A percentile compares a stretch with the other conserved stretches of the same genome.
phyloP scores from a whole-genome alignment of 2,329 filamentous ascomycete species.

The Pseudogymnoascus sp. region DNA sequence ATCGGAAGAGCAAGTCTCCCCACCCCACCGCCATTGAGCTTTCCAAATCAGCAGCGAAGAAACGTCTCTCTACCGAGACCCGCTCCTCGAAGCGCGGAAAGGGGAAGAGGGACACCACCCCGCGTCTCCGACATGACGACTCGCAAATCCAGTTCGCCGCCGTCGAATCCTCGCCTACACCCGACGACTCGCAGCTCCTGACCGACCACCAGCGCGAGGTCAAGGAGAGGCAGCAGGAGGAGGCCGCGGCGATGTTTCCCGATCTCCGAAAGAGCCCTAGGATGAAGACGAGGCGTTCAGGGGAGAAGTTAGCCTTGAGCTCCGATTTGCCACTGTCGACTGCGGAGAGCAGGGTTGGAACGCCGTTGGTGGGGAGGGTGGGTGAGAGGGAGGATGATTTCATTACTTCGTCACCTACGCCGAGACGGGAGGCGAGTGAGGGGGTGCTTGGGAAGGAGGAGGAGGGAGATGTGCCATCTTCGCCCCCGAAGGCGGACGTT shows the following conservation, averaged over 20 bases:
- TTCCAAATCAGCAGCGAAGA: conserved; percentile 12
- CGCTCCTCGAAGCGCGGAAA: conserved; percentile 31
- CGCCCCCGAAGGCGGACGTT: conserved; percentile 41
- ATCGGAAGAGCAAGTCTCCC: not conserved
- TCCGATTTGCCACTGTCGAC: conserved; percentile 18
- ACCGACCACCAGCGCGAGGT: conserved; percentile 77
- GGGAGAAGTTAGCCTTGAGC: conserved; percentile 21
- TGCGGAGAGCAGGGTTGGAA: conserved; percentile 40
- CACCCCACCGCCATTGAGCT: conserved; percentile 13
- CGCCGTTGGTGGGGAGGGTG: conserved; percentile 8
- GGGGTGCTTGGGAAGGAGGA: conserved; percentile 34
- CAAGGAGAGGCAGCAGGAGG: conserved; percentile 58
- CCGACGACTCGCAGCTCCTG: conserved; percentile 61
- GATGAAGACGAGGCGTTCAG: conserved; percentile 12
- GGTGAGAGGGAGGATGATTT: conserved; percentile 23
- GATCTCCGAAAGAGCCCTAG: conserved; percentile 52
- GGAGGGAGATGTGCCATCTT: conserved; percentile 45
- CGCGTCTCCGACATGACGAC: conserved; percentile 64
- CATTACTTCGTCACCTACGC: conserved; percentile 53
- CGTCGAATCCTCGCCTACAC: conserved; percentile 51
- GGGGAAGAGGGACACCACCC: conserved; percentile 32
- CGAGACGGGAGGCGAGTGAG: conserved; percentile 45
- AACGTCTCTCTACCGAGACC: conserved; percentile 21
- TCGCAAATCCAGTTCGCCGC: conserved; percentile 72
- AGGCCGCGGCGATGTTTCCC: conserved; percentile 58